Percentiles rank a stretch among this genome's conserved stretches.
These are phyloP conservation scores for Lasiodiplodia theobromae DNA, from an alignment of 2,329 filamentous ascomycete genomes.

Conservation along the genomic window DNA sequence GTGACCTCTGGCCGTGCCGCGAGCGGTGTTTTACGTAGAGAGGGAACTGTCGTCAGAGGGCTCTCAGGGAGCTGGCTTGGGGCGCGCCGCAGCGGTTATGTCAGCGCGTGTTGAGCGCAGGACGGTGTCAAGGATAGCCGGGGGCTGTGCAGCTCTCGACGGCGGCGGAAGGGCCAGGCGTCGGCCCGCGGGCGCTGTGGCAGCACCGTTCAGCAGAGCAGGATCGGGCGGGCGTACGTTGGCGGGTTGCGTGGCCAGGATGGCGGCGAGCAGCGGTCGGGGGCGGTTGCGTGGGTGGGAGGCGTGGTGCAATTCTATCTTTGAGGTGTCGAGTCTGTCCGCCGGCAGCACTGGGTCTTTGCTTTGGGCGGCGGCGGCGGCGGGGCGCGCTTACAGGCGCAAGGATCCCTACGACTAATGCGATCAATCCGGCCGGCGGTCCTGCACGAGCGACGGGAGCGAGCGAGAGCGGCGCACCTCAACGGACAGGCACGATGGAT, in stretches of 20 bases:
- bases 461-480: conserved; percentile 7
- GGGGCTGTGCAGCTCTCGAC: conserved; percentile 29
- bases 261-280: background rate
- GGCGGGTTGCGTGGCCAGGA: conserved; percentile 28
- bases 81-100: conserved; percentile 29
- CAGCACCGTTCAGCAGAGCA: conserved; percentile 8
- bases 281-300: conserved; percentile 18
- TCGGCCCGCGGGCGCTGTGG: conserved; percentile 27
- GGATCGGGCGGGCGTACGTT: conserved; percentile 18
- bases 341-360: conserved; percentile 22
- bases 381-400: conserved; percentile 27
- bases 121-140: conserved; percentile 31
- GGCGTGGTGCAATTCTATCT: conserved; percentile 29
- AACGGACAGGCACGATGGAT: background rate
- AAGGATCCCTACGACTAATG: conserved; percentile 21
- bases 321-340: conserved; percentile 29
- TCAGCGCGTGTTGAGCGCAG: conserved; percentile 29
- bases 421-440: conserved; percentile 12
- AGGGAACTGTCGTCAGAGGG: conserved; percentile 4
- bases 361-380: conserved; percentile 22
- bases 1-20: background rate
- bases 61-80: conserved; percentile 24
- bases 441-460: background rate
- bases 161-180: conserved; percentile 30
- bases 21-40: background rate